Evolutionary conservation across 2,329 filamentous ascomycete species (phyloP).

Genomic region (Alternaria sp.): DNA sequence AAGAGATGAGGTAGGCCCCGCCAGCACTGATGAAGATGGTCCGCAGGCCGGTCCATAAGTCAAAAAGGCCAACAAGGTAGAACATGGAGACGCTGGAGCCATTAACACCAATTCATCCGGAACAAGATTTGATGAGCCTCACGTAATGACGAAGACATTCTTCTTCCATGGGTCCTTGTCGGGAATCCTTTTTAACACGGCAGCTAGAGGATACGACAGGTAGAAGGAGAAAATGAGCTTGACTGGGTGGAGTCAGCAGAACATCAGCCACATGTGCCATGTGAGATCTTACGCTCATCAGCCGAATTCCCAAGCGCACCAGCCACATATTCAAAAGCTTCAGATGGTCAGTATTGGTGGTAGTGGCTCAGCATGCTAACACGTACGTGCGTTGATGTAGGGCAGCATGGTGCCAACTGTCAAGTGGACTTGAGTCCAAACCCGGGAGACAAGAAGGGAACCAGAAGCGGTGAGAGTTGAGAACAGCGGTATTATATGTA

Average conservation of each 20-base stretch:
- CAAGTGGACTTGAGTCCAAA: neutral
- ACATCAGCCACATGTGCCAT: neutral
- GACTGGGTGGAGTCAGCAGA: conserved; percentile 62
- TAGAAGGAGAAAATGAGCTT: conserved; percentile 93
- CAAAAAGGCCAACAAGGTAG: conserved; percentile 91
- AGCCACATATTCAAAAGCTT: conserved; percentile 68
- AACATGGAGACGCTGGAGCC: conserved; percentile 74
- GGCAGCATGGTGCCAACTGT: conserved; percentile 61
- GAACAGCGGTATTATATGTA: conserved; percentile 16
- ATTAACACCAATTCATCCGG: conserved; percentile 6
- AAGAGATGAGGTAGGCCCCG: conserved; percentile 82
- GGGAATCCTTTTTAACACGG: conserved; percentile 84
- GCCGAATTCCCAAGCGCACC: conserved; percentile 65
- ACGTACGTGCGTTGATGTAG: conserved; percentile 67
- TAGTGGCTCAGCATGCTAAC: neutral
- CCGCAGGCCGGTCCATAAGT: conserved; percentile 83
- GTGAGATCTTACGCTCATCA: conserved; percentile 63
- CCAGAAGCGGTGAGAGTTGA: neutral
- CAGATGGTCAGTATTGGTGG: neutral
- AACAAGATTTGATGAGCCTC: conserved; percentile 19
- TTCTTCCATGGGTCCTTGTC: conserved; percentile 83
- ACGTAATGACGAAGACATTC: conserved; percentile 86
- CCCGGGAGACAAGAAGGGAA: neutral
- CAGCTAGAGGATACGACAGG: conserved; percentile 89
- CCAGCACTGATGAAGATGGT: conserved; percentile 81